Percentiles rank a stretch among this genome's conserved stretches.
These are phyloP conservation scores for Pseudogymnoascus sp. DNA, from an alignment of 2,329 filamentous ascomycete genomes.

Conservation along the genomic window DNA sequence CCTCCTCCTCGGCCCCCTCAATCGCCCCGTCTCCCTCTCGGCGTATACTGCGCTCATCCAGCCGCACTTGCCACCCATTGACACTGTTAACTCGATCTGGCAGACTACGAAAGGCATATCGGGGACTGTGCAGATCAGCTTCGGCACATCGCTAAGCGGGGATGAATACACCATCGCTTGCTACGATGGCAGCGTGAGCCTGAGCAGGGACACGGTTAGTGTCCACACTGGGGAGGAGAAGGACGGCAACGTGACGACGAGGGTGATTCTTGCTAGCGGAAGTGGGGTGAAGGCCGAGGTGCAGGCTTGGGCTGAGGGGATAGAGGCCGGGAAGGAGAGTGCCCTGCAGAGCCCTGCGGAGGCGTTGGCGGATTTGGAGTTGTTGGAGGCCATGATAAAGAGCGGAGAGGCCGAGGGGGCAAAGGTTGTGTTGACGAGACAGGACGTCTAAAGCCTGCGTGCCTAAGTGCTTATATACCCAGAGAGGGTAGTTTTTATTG, in stretches of 20 bases:
- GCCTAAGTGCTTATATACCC: background rate
- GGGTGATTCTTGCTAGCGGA: slow-evolving; percentile 25
- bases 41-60: slow-evolving; percentile 24
- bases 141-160: slow-evolving; percentile 26
- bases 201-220: slow-evolving; percentile 21
- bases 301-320: slow-evolving; percentile 24
- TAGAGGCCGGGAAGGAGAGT: slow-evolving; percentile 21
- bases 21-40: slow-evolving; percentile 20
- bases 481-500: background rate
- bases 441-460: background rate
- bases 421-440: slow-evolving; percentile 15
- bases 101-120: slow-evolving; percentile 24
- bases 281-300: slow-evolving; percentile 27
- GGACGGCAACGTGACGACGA: slow-evolving; percentile 17
- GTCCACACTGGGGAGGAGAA: slow-evolving; percentile 23
- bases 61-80: slow-evolving; percentile 26
- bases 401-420: slow-evolving; percentile 28
- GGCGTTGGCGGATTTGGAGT: slow-evolving; percentile 25
- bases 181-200: slow-evolving; percentile 26
- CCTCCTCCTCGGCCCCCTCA: slow-evolving; percentile 42
- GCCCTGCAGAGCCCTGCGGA: slow-evolving; percentile 20
- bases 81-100: slow-evolving; percentile 29
- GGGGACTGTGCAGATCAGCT: slow-evolving; percentile 26
- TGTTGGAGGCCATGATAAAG: slow-evolving; percentile 28
- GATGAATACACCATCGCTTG: slow-evolving; percentile 27